These are phyloP conservation scores for Pichia norvegensis DNA, from an alignment of 1,139 yeast species.

Conservation along the genomic window DNA sequence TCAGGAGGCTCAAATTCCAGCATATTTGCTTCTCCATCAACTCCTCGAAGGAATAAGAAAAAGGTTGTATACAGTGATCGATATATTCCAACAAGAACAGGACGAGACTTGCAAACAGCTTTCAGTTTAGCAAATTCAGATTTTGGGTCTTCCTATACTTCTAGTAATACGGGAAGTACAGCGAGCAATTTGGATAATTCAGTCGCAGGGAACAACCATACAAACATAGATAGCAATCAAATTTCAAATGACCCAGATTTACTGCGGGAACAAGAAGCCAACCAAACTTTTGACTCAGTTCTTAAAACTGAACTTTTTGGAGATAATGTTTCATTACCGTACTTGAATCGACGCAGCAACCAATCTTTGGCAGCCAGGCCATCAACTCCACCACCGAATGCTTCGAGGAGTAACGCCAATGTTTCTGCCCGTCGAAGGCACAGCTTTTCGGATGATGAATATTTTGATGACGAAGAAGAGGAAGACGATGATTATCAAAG, in stretches of 20 bases:
- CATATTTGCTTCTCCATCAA: conserved; percentile 23
- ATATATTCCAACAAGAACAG: conserved; percentile 78
- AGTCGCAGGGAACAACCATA: neutral
- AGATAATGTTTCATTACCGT: conserved; percentile 38
- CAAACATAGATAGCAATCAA: neutral
- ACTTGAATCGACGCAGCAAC: conserved; percentile 9
- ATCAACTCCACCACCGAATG: conserved; percentile 24
- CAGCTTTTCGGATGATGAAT: conserved; percentile 15
- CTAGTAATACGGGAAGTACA: neutral
- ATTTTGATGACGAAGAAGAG: neutral
- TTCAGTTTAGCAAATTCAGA: conserved; percentile 45
- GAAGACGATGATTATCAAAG: conserved; percentile 18
- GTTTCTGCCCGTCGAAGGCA: neutral
- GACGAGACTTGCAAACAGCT: conserved; percentile 84
- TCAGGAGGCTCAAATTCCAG: conserved; percentile 4
- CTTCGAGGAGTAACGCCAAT: neutral
- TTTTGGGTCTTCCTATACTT: conserved; percentile 3
- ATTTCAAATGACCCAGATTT: conserved; percentile 56
- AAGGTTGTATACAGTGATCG: conserved; percentile 64
- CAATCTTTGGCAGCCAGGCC: conserved; percentile 17
- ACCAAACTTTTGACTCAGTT: conserved; percentile 77
- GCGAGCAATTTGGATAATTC: neutral
- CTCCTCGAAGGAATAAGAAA: conserved; percentile 33
- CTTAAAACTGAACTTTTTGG: conserved; percentile 89
- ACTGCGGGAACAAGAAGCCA: conserved; percentile 73